Percentiles rank a stretch among this genome's conserved stretches.
Conservation (phyloP, 768 basidiomycete genomes). For the Amanita rimosa region DNA sequence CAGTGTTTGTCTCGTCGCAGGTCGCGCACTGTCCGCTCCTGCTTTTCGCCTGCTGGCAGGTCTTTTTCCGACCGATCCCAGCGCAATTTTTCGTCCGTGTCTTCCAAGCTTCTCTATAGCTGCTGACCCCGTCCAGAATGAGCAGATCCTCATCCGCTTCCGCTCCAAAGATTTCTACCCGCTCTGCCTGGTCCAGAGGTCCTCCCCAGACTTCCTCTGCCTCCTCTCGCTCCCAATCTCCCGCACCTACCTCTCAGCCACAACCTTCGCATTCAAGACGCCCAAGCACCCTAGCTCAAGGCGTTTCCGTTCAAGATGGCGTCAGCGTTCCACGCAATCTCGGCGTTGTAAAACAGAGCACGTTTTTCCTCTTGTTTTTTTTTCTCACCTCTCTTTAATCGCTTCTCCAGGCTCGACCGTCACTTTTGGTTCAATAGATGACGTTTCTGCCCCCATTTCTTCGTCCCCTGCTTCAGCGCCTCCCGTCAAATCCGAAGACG, state of each 20-base stretch:
- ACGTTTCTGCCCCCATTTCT: conserved; percentile 64
- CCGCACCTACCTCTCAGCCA: conserved; percentile 45
- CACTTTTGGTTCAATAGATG: conserved; percentile 88
- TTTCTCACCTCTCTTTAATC: conserved; percentile 9
- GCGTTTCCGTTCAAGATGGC: conserved; percentile 68
- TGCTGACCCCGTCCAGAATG: conserved; percentile 49
- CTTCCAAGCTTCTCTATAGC: conserved; percentile 7
- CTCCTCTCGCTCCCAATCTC: conserved; percentile 69
- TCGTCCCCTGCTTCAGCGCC: conserved; percentile 70
- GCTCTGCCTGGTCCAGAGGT: conserved; percentile 89
- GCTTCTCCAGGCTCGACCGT: conserved; percentile 45
- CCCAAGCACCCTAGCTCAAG: conserved; percentile 62
- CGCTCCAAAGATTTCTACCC: conserved; percentile 60
- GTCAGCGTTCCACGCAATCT: conserved; percentile 62
- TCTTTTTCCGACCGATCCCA: conserved; percentile 70
- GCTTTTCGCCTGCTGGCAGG: conserved; percentile 83
- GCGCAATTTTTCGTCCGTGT: conserved; percentile 29
- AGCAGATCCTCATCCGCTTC: conserved; percentile 80
- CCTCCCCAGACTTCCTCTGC: conserved; percentile 57
- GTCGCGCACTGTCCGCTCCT: conserved; percentile 35
- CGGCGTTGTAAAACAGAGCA: conserved; percentile 59
- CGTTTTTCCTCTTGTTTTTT: conserved; percentile 14
- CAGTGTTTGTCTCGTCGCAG: conserved; percentile 25
- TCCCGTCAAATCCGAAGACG: conserved; percentile 53
- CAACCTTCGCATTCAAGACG: conserved; percentile 63